These are phyloP conservation scores for Stenogyne calaminthoides DNA, from an alignment of 305 asterid species.

Conservation along the genomic window DNA sequence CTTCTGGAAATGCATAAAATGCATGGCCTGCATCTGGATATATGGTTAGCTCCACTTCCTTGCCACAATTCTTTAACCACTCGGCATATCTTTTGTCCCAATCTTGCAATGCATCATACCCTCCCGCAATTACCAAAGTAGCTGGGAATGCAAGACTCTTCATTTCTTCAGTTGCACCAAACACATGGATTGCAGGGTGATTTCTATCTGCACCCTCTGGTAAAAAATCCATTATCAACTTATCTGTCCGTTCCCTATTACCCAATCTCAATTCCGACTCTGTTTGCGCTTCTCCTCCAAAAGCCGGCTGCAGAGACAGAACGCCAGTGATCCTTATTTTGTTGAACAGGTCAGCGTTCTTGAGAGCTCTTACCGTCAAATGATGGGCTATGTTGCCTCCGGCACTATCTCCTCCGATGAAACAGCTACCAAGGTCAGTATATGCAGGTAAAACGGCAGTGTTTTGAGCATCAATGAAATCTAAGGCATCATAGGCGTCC, in stretches of 20 bases:
- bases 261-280: slow-evolving; percentile 46
- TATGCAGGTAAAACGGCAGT: background rate
- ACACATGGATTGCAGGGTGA: slow-evolving; percentile 47
- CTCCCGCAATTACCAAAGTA: slow-evolving; percentile 35
- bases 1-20: slow-evolving; percentile 33
- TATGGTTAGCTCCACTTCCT: slow-evolving; percentile 33
- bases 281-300: slow-evolving; percentile 53
- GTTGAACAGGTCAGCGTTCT: background rate
- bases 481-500: background rate
- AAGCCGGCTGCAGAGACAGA: background rate
- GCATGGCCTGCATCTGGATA: slow-evolving; percentile 42
- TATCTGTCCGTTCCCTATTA: slow-evolving; percentile 24
- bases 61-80: slow-evolving; percentile 32
- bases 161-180: slow-evolving; percentile 25
- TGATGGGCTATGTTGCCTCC: background rate
- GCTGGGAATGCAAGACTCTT: slow-evolving; percentile 37
- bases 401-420: background rate
- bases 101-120: slow-evolving; percentile 41
- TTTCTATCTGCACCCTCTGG: slow-evolving; percentile 47
- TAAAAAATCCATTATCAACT: slow-evolving; percentile 40
- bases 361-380: background rate
- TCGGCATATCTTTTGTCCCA: slow-evolving; percentile 41
- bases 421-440: background rate
- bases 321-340: background rate
- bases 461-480: background rate